These are phyloP conservation scores for Xylogone sp. DNA, from an alignment of 2,329 filamentous ascomycete species.

Conservation along the genomic window DNA sequence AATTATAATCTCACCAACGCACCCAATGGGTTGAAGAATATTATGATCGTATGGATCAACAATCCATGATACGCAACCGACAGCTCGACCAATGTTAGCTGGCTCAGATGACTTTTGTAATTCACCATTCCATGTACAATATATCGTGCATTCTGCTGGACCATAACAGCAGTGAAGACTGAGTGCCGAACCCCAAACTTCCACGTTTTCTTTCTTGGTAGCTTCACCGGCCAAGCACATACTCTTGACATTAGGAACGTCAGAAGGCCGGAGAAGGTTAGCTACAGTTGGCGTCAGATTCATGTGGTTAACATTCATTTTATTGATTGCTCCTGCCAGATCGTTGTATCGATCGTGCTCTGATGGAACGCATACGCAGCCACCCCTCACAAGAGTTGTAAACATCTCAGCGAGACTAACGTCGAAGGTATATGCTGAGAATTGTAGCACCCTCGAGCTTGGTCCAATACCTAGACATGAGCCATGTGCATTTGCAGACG, in stretches of 20 bases:
- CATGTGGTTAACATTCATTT: conserved; percentile 18
- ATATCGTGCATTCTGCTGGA: conserved; percentile 23
- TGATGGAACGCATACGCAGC: conserved; percentile 4
- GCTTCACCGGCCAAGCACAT: conserved; percentile 24
- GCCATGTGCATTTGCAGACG: too few species aligned
- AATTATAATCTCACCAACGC: conserved; percentile 34
- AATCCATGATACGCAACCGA: conserved; percentile 30
- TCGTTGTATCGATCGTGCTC: conserved; percentile 26
- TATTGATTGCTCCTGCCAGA: conserved; percentile 26
- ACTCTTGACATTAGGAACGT: conserved; percentile 18
- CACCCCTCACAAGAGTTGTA: conserved; percentile 3
- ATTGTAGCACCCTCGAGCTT: background rate
- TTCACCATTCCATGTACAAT: background rate
- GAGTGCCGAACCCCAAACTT: conserved; percentile 34
- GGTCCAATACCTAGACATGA: too few species aligned
- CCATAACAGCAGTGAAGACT: conserved; percentile 41
- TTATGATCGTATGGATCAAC: conserved; percentile 35
- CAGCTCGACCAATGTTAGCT: conserved; percentile 17
- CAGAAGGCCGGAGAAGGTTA: conserved; percentile 16
- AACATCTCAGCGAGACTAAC: conserved; percentile 9
- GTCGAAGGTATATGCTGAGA: conserved; percentile 8
- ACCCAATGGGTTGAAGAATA: conserved; percentile 29
- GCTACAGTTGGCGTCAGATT: conserved; percentile 26
- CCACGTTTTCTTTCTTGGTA: conserved; percentile 34
- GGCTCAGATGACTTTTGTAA: background rate